Percentiles rank a stretch among this genome's conserved stretches.
These are phyloP conservation scores for Aspergillus eucalypticola DNA, from an alignment of 2,329 filamentous ascomycete genomes.

Conservation along the genomic window DNA sequence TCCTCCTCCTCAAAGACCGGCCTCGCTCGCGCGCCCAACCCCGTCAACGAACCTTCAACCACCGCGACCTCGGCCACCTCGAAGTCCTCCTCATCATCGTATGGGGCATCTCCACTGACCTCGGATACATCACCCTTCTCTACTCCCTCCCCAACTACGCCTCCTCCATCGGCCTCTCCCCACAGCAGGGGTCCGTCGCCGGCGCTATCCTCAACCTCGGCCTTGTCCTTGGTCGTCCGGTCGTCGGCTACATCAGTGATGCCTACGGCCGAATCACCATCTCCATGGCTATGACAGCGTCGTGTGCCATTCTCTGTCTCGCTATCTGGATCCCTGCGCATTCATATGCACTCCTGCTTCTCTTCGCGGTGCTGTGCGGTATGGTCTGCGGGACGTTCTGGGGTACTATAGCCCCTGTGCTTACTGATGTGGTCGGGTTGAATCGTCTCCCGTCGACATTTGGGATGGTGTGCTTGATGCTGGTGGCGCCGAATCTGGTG, in stretches of 20 bases:
- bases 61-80: not conserved
- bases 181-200: conserved; percentile 4
- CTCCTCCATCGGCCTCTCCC: conserved; percentile 2
- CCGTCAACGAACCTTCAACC: not conserved
- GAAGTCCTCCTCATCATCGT: conserved; percentile 14
- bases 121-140: conserved; percentile 6
- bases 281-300: conserved; percentile 1
- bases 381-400: conserved; percentile 52
- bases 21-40: not conserved
- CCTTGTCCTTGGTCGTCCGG: not conserved
- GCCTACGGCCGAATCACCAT: conserved; percentile 5
- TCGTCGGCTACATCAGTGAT: conserved; percentile 7
- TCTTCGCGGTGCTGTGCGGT: conserved; percentile 48
- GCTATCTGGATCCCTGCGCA: conserved; percentile 50
- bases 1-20: conserved; percentile 28
- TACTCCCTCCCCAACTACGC: conserved; percentile 9
- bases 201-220: conserved; percentile 10
- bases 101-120: conserved; percentile 48
- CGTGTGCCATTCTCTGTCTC: conserved; percentile 3
- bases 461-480: conserved; percentile 14
- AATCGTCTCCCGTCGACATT: conserved; percentile 14
- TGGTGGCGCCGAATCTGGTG: conserved; percentile 14
- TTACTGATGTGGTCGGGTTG: conserved; percentile 18
- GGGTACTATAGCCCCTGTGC: conserved; percentile 26
- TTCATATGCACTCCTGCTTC: conserved; percentile 43